These are phyloP conservation scores for Lecanicillium sp. DNA, from an alignment of 2,329 filamentous ascomycete species.

Conservation along the genomic window DNA sequence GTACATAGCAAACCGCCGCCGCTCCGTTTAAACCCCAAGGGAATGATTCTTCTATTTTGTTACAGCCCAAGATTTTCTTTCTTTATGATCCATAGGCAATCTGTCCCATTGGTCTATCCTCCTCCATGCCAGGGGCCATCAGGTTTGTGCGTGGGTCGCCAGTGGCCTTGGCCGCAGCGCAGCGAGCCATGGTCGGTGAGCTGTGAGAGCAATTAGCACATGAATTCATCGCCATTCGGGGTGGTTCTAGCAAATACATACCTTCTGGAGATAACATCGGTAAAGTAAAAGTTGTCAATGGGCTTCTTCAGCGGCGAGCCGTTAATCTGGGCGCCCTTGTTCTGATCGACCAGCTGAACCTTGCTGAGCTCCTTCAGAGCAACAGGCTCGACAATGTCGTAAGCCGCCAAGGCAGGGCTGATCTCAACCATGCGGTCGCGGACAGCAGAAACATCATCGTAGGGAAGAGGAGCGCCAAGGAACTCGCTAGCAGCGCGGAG, in stretches of 20 bases:
- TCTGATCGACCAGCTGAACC: slow-evolving; percentile 91
- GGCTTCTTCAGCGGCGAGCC: slow-evolving; percentile 72
- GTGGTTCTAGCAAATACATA: slow-evolving; percentile 33
- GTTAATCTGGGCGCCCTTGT: slow-evolving; percentile 73
- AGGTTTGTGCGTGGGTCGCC: slow-evolving; percentile 72
- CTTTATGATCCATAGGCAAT: slow-evolving; percentile 48
- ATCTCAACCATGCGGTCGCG: slow-evolving; percentile 94
- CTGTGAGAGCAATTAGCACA: slow-evolving; percentile 35
- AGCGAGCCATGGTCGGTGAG: slow-evolving; percentile 97
- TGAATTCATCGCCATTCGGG: slow-evolving; percentile 8
- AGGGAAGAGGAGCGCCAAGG: slow-evolving; percentile 76
- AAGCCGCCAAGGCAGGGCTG: slow-evolving; percentile 78
- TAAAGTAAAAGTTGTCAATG: slow-evolving; percentile 97
- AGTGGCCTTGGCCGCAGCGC: slow-evolving; percentile 83
- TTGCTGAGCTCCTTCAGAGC: slow-evolving; percentile 71
- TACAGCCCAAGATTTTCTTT: slow-evolving; percentile 19
- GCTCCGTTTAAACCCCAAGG: slow-evolving; percentile 20
- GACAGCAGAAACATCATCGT: slow-evolving; percentile 83
- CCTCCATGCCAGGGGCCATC: slow-evolving; percentile 63
- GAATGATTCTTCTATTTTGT: slow-evolving; percentile 26
- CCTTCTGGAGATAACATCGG: slow-evolving; percentile 94
- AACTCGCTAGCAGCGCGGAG: slow-evolving; percentile 89
- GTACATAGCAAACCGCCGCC: slow-evolving; percentile 13
- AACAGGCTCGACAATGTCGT: slow-evolving; percentile 83
- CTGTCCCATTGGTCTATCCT: slow-evolving; percentile 54